Conservation (phyloP, 2,329 filamentous ascomycete species). For the Pezicula carpinea region DNA sequence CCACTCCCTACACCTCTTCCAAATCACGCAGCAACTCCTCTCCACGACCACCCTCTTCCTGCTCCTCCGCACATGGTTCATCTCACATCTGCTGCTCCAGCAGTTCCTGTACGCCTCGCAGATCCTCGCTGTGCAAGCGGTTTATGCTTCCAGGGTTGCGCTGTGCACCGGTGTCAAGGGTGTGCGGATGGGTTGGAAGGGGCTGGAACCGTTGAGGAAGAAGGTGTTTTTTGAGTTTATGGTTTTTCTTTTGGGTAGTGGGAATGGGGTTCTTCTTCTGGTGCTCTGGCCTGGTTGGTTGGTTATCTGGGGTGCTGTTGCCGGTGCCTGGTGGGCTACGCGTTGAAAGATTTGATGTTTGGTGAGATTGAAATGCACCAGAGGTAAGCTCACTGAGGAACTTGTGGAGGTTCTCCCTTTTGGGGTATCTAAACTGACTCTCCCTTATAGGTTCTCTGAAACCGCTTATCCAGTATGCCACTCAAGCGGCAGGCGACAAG, state of each 20-base stretch:
- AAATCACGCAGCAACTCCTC: constrained; percentile 7
- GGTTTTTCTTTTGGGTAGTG: constrained; percentile 24
- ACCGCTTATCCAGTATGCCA: too few relatives aligned
- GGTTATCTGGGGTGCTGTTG: constrained; percentile 15
- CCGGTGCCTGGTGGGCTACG: constrained; percentile 10
- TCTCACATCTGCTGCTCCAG: constrained; percentile 14
- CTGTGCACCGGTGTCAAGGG: background rate
- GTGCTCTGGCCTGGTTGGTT: constrained; percentile 30
- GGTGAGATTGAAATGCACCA: background rate
- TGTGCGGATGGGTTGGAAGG: constrained; percentile 12
- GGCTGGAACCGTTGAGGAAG: constrained; percentile 15
- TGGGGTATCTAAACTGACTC: background rate
- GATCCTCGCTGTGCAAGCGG: constrained; percentile 8
- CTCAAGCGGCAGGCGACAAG: too few relatives aligned
- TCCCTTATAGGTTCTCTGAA: too few relatives aligned
- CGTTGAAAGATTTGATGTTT: constrained; percentile 9
- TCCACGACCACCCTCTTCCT: constrained; percentile 18
- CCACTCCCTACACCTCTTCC: constrained; percentile 12
- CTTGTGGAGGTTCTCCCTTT: background rate
- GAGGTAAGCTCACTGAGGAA: background rate
- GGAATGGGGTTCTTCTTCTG: constrained; percentile 20
- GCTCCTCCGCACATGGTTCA: constrained; percentile 11
- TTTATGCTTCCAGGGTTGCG: constrained; percentile 3
- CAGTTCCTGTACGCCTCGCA: constrained; percentile 14
- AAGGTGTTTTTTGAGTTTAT: constrained; percentile 24